Evolutionary conservation across 169 alveolate species (phyloP).

Genomic region (Cryptosporidium bovis): DNA sequence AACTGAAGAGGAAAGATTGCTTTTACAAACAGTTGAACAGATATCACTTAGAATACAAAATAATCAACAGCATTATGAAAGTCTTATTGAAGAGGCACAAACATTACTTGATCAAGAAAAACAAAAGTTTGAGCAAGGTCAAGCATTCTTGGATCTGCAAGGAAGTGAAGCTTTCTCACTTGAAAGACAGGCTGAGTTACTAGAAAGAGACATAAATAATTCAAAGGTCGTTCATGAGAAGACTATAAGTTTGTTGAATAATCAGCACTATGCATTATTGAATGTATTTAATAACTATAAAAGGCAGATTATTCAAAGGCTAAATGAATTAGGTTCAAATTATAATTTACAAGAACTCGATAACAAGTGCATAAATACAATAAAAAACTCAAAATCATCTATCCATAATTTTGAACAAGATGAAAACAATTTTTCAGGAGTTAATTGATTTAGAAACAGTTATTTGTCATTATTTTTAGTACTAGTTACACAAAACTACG

Average conservation of each 20-base stretch:
- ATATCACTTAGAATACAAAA: constrained; percentile 61
- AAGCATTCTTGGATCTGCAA: constrained; percentile 31
- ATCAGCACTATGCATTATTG: constrained; percentile 20
- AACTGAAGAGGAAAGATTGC: constrained; percentile 48
- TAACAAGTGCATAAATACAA: background rate
- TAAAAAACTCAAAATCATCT: too few species aligned
- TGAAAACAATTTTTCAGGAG: too few species aligned
- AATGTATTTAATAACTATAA: constrained; percentile 18
- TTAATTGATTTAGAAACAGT: too few species aligned
- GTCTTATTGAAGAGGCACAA: constrained; percentile 71
- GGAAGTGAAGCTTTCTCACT: constrained; percentile 72
- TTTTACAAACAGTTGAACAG: constrained; percentile 64
- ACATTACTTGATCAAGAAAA: constrained; percentile 51
- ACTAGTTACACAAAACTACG: too few species aligned
- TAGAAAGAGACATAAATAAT: constrained; percentile 48
- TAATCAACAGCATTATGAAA: constrained; percentile 72
- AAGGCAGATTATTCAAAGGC: background rate
- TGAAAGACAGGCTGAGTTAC: constrained; percentile 60
- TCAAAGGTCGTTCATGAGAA: constrained; percentile 44
- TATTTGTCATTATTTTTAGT: too few species aligned
- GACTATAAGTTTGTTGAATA: constrained; percentile 28
- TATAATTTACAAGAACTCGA: background rate
- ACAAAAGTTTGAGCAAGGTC: constrained; percentile 61
- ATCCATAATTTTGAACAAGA: too few species aligned
- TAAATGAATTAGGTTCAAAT: background rate